Base-by-base conservation (phyloP, 2,329 filamentous ascomycete genomes). In the Fusarium acutatum region DNA sequence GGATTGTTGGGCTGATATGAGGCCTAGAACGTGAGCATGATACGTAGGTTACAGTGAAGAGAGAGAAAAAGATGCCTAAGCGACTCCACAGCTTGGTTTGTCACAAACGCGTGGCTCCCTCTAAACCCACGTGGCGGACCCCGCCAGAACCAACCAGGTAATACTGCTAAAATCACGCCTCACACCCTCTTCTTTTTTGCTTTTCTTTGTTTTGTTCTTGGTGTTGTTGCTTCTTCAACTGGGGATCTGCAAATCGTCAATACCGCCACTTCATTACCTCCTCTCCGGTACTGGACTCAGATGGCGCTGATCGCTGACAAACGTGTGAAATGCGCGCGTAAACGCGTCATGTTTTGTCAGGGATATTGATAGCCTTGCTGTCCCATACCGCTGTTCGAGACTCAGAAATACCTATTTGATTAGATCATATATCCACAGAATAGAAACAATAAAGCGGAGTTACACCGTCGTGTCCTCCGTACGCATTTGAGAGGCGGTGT, bases 71-170 rank as follows among this genome's bases (percentile, higher is more conserved):
- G 57, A 49, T 54, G 41, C 63, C 60, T 47, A 63, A 64, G 40
- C 60, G 64, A 69, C 74, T 76, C 75, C 75, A 77, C 74, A 67
- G 50, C 65, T 70, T 68, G 67, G 24, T 74, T 74, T 64, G 60
- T 77, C 59, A 65, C 65, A 67, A 70, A 72, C 68, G 69, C 67
- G 73, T 78, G 72, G 75, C 75, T 78, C 68, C 43, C 65, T 72
- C 71, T 54, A 75, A 77, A 72, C 65, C 78, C 78, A 79, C 78
- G 78, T 79, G 78, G 78, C 76, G 64, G 67, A 62, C 67, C 71
- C 76, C 73, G 69, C 75, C 59, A 60, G 53, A 52, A 67, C 61
- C 28, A 62, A 64, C 69, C 47, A 28, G 64, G 49, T 58, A 37
- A 13, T 49, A 15, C 11, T 32, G 24, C 67, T 76, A 71, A 47